These are phyloP conservation scores for Aaosphaeria pasadenensis DNA, from an alignment of 2,329 filamentous ascomycete species.

Conservation along the genomic window DNA sequence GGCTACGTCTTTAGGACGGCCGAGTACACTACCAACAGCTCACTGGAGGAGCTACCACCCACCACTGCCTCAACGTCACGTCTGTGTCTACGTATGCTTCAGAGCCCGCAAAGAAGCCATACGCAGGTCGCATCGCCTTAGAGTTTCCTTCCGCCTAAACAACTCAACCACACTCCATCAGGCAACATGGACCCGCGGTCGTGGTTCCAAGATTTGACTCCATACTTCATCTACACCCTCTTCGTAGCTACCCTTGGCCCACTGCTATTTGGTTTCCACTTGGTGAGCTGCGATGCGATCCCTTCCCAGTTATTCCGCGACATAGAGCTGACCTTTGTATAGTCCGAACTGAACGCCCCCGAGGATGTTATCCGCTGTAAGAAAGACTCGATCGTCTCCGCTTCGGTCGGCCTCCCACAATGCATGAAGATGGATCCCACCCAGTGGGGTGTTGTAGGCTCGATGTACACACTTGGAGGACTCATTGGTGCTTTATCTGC, in stretches of 20 bases:
- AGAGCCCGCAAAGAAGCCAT: no score
- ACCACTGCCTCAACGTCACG: no score
- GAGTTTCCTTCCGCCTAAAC: neutral
- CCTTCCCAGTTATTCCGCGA: neutral
- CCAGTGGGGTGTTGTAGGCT: constrained; percentile 82
- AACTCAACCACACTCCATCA: neutral
- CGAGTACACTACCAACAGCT: no score
- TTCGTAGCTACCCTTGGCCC: constrained; percentile 78
- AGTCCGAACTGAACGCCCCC: constrained; percentile 94
- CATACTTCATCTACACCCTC: constrained; percentile 75
- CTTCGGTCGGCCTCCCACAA: constrained; percentile 54
- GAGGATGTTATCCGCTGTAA: constrained; percentile 90
- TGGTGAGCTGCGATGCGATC: constrained; percentile 53
- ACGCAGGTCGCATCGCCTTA: neutral
- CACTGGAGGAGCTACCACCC: no score
- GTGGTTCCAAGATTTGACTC: constrained; percentile 56
- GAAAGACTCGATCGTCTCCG: constrained; percentile 51
- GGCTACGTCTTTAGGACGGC: no score
- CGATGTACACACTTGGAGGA: constrained; percentile 87
- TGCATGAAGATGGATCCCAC: constrained; percentile 86
- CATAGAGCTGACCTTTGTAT: neutral
- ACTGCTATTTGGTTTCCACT: constrained; percentile 89
- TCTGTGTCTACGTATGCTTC: no score
- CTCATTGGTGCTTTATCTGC: constrained; percentile 77
- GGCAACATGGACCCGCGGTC: constrained; percentile 35